A percentile compares a stretch with the other conserved stretches of the same genome.
Conservation (phyloP, 1,284 basidiomycete genomes). For the Trichosporon ovoides region DNA sequence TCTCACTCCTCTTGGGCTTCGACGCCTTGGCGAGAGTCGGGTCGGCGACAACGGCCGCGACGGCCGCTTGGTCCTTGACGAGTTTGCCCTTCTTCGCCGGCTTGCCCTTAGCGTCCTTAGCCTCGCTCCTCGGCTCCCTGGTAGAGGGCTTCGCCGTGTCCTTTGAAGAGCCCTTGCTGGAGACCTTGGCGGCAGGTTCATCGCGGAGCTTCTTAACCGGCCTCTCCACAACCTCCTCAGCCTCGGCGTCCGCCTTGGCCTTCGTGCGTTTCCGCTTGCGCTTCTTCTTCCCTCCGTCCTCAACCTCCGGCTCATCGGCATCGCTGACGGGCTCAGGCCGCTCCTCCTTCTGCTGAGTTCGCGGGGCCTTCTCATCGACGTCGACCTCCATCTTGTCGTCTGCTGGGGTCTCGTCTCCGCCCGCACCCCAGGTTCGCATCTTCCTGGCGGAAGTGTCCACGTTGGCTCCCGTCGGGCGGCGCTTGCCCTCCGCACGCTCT, state of each 20-base stretch:
- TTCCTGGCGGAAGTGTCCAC: constrained; percentile 14
- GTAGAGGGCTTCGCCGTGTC: not conserved
- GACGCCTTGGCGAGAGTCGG: constrained; percentile 3
- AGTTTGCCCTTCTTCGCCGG: constrained; percentile 1
- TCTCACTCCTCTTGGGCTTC: constrained; percentile 16
- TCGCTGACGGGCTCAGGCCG: not conserved
- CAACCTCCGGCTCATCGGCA: not conserved
- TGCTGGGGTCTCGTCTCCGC: not conserved
- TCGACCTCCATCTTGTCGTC: constrained; percentile 7
- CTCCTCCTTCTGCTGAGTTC: constrained; percentile 3
- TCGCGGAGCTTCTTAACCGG: not conserved
- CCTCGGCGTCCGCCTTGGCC: not conserved
- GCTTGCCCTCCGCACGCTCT: constrained; percentile 31
- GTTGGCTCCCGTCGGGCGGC: constrained; percentile 38
- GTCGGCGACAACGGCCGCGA: constrained; percentile 10
- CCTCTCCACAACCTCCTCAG: not conserved
- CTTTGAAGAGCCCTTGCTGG: too few species aligned
- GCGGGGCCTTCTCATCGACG: not conserved
- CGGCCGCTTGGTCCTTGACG: not conserved
- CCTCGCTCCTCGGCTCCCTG: not conserved
- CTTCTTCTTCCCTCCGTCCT: constrained; percentile 15
- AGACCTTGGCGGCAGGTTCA: not conserved
- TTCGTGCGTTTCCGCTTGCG: constrained; percentile 18
- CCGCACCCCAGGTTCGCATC: constrained; percentile 37
- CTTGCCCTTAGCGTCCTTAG: constrained; percentile 4